These are phyloP conservation scores for Penicillium crustosum DNA, from an alignment of 2,329 filamentous ascomycete genomes.

Conservation along the genomic window DNA sequence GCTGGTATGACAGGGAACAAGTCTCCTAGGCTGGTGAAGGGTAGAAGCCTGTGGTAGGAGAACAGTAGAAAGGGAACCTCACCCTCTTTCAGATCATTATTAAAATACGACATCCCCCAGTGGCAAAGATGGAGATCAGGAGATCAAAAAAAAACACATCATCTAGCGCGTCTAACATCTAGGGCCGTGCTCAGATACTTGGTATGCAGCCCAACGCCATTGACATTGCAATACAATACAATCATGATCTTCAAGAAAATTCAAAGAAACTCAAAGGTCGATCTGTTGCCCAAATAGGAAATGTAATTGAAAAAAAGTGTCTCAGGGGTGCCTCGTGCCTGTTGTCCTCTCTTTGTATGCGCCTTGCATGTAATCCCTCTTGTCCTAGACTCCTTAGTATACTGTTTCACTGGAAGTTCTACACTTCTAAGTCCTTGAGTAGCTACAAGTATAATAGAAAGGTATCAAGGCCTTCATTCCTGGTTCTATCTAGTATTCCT, in stretches of 20 bases:
- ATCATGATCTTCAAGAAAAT: constrained; percentile 7
- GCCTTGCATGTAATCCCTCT: constrained; percentile 11
- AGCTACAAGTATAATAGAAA: constrained; percentile 16
- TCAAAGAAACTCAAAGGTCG: not conserved
- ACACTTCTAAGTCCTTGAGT: not conserved
- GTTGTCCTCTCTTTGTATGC: constrained; percentile 1
- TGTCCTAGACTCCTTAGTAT: constrained; percentile 8
- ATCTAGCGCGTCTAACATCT: not conserved
- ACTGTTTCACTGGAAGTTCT: constrained; percentile 17
- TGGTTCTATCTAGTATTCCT: not conserved
- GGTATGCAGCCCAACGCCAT: constrained; percentile 11
- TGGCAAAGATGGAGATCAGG: not conserved
- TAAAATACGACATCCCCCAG: constrained; percentile 17
- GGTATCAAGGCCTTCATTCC: constrained; percentile 11
- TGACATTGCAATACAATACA: constrained; percentile 4
- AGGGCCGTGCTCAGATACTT: not conserved
- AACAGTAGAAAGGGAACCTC: not conserved
- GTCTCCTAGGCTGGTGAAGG: constrained; percentile 18
- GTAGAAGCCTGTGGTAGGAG: constrained; percentile 2
- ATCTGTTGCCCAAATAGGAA: constrained; percentile 14
- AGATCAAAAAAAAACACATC: not conserved
- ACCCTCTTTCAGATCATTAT: constrained; percentile 10
- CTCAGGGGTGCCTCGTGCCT: constrained; percentile 23
- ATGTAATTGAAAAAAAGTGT: constrained; percentile 16
- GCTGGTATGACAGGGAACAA: constrained; percentile 10